Conservation (phyloP, 2,329 filamentous ascomycete genomes). For the Coleophoma eucalyptorum region DNA sequence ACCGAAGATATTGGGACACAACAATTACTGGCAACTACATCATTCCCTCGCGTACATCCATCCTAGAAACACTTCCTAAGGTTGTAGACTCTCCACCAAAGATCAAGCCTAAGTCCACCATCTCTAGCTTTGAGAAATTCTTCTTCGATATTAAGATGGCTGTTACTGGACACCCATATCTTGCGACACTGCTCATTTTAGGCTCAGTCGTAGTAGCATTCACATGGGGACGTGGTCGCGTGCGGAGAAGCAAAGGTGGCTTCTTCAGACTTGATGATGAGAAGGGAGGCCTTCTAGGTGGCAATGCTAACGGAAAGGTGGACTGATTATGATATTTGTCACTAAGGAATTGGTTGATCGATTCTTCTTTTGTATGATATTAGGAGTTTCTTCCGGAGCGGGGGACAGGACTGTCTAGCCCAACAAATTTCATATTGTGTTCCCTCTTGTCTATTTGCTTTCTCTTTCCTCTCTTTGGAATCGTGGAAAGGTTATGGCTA, state of each 20-base stretch:
- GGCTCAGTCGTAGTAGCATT: slow-evolving; percentile 48
- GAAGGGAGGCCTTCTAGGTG: slow-evolving; percentile 63
- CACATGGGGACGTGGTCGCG: slow-evolving; percentile 52
- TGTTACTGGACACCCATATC: slow-evolving; percentile 55
- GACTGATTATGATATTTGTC: slow-evolving; percentile 30
- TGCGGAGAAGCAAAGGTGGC: slow-evolving; percentile 49
- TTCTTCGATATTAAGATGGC: slow-evolving; percentile 62
- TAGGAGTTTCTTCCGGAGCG: too few species aligned
- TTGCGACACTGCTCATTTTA: slow-evolving; percentile 53
- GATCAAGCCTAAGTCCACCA: slow-evolving; percentile 75
- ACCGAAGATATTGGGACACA: slow-evolving; percentile 90
- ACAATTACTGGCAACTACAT: slow-evolving; percentile 89
- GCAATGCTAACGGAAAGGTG: slow-evolving; percentile 46
- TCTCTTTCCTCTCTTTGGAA: too few species aligned
- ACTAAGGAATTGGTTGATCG: too few species aligned
- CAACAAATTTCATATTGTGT: too few species aligned
- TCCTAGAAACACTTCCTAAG: slow-evolving; percentile 39
- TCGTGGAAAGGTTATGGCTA: too few species aligned
- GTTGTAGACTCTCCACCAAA: slow-evolving; percentile 49
- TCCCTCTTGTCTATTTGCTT: too few species aligned
- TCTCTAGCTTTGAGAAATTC: slow-evolving; percentile 65
- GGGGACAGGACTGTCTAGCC: too few species aligned
- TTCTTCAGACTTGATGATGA: slow-evolving; percentile 57
- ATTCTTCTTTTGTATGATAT: too few species aligned
- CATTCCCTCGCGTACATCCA: slow-evolving; percentile 65